Conservation (phyloP, 2,329 filamentous ascomycete genomes). For the Blastomyces gilchristii region DNA sequence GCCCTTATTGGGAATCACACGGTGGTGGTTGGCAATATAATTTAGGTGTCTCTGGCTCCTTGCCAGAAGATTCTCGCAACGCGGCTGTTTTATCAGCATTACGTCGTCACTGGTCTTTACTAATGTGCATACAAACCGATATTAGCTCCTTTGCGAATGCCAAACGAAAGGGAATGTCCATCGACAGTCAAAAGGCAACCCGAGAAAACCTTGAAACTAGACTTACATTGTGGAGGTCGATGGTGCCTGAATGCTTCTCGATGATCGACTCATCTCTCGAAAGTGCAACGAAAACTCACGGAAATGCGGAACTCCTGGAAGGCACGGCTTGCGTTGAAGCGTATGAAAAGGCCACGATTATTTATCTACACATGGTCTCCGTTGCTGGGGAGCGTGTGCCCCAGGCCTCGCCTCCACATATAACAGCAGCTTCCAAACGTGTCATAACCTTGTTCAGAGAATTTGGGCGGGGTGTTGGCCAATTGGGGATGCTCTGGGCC, state of each 20-base stretch:
- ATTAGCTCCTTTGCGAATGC: neutral
- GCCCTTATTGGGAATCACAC: slow-evolving; percentile 31
- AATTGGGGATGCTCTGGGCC: slow-evolving; percentile 27
- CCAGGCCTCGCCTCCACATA: slow-evolving; percentile 12
- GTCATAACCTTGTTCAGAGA: slow-evolving; percentile 24
- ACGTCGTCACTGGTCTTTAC: neutral
- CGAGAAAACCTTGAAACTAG: neutral
- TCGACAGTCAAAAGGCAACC: neutral
- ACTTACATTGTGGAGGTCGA: neutral
- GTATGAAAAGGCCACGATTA: slow-evolving; percentile 29
- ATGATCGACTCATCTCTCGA: slow-evolving; percentile 8
- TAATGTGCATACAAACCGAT: neutral
- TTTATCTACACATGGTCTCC: slow-evolving; percentile 27
- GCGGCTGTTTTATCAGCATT: neutral
- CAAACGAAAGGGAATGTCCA: neutral
- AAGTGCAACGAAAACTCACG: slow-evolving; percentile 31
- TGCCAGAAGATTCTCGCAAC: neutral
- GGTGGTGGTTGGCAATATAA: neutral
- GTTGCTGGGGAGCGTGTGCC: slow-evolving; percentile 23
- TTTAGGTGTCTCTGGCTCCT: neutral
- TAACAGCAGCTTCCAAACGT: slow-evolving; percentile 21
- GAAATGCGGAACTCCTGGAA: slow-evolving; percentile 25
- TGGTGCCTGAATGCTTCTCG: neutral
- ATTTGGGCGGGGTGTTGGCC: slow-evolving; percentile 26
- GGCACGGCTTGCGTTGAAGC: slow-evolving; percentile 30